phyloP scores from a whole-genome alignment of 148 eudicot genomes.

The Linanthus parryae region DNA sequence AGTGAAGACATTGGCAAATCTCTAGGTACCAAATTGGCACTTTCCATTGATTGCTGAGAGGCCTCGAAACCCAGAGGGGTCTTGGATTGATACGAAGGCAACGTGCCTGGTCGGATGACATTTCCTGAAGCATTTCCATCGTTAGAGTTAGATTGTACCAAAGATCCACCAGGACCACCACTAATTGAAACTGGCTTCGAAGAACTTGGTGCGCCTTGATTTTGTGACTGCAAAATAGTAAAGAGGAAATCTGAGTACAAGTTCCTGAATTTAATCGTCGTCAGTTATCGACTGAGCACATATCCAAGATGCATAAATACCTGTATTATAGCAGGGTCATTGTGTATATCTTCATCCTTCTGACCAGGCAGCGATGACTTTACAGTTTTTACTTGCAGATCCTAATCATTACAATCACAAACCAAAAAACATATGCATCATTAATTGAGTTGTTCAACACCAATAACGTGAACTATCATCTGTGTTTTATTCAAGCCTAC shows the following conservation, averaged over 20 bases:
- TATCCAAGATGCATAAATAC: conserved; percentile 6
- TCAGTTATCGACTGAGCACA: no score
- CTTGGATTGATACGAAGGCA: conserved; percentile 22
- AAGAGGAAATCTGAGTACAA: background rate
- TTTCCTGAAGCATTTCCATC: conserved; percentile 11
- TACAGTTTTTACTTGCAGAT: conserved; percentile 37
- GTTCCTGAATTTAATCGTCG: background rate
- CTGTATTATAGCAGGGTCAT: conserved; percentile 45
- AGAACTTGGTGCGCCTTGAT: conserved; percentile 14
- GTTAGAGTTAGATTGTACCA: conserved; percentile 8
- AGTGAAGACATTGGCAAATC: conserved; percentile 17
- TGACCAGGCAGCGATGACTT: conserved; percentile 28
- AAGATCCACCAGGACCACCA: conserved; percentile 19
- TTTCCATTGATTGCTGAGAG: conserved; percentile 8
- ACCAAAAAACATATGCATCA: no score
- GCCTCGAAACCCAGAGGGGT: conserved; percentile 1
- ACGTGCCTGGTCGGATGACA: conserved; percentile 6
- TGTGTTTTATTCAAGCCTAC: no score
- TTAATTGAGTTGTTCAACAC: no score
- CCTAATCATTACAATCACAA: no score
- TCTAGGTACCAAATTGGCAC: conserved; percentile 12
- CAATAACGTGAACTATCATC: no score
- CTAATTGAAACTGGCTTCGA: conserved; percentile 15
- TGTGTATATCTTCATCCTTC: conserved; percentile 17
- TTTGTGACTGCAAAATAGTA: conserved; percentile 18